Evolutionary conservation across 2,329 filamentous ascomycete species (phyloP).

Genomic region (Cladosporium sp.): DNA sequence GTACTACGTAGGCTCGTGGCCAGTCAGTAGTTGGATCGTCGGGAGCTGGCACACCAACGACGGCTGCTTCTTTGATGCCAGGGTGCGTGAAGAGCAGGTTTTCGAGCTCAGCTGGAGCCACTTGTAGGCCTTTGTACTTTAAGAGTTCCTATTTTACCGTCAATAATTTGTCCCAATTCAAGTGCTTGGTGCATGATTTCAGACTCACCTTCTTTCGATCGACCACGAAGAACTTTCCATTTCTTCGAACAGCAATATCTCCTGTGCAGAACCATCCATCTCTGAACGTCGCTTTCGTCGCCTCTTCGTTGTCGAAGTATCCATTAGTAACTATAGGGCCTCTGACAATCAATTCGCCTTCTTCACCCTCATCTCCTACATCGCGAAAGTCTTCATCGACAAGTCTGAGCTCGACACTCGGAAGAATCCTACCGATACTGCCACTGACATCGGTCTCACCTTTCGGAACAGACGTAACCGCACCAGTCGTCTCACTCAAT

Average conservation of each 20-base stretch:
- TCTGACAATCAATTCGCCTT: conserved; percentile 60
- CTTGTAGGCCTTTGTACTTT: conserved; percentile 48
- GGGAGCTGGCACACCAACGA: conserved; percentile 41
- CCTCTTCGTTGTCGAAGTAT: conserved; percentile 69
- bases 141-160: conserved; percentile 57
- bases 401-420: conserved; percentile 38
- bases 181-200: background rate
- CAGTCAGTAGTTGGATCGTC: conserved; percentile 45
- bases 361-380: conserved; percentile 60
- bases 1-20: conserved; percentile 43
- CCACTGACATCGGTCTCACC: conserved; percentile 31
- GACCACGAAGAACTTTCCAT: conserved; percentile 86
- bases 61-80: conserved; percentile 41
- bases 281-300: conserved; percentile 63
- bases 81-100: conserved; percentile 41
- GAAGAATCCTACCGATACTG: conserved; percentile 32
- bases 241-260: conserved; percentile 73
- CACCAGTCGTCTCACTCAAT: conserved; percentile 31
- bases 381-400: conserved; percentile 42
- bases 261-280: conserved; percentile 90
- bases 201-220: conserved; percentile 54
- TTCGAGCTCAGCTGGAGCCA: conserved; percentile 46
- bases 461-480: conserved; percentile 34
- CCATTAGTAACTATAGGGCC: conserved; percentile 78
- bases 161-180: background rate